Evolutionary conservation across 768 basidiomycete species (phyloP), one percentile per base, ranked within the genome.

Genomic region (Lactifluus hygrophoroides): DNA sequence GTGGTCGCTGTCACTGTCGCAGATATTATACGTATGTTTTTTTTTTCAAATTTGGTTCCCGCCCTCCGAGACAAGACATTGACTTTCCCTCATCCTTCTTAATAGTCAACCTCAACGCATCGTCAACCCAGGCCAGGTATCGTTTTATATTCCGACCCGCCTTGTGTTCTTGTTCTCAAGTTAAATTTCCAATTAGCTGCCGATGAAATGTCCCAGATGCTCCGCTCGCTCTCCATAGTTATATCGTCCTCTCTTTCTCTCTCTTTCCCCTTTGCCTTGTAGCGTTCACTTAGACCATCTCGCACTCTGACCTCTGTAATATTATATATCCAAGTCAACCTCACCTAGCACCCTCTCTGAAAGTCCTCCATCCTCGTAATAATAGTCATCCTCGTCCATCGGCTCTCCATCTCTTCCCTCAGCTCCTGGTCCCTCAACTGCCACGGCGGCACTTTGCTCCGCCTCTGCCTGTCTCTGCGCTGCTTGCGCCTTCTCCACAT

Each of bases 401-500:
- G 66, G 67, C 45, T 71, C 53, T 19, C 69, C 73, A 68, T 5
- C 68, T 60, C 52, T 67, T 53, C 55, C 66, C 46, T 51, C 62
- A 17, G 64, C 66, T 40, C 49, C 60, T 7, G 47, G 58, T 65
- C 61, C 65, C 27, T 51, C 65, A 51, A 69, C 69, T 11, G 21
- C 46, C 11, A 28, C 34, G 58, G 77, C 70, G 63, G 75, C 73
- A 66, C 77, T 80, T 27, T 75, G 71, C 58, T 80, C 74, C 23
- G 81, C 64, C 42, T 78, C 81, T 19, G 85, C 76, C 48, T 81
- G 87, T 69, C 80, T 83, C 64, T 92, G 89, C 67, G 88, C 88
- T 34, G 79, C 79, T 70, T 96, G 94, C 44, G 86, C 86, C 69
- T 84, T 87, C 66, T 91, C 81, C 14, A 99, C 80, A 69, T 98